Conservation (phyloP, 176 grass and related monocot genomes). For the Oryza rufipogon region DNA sequence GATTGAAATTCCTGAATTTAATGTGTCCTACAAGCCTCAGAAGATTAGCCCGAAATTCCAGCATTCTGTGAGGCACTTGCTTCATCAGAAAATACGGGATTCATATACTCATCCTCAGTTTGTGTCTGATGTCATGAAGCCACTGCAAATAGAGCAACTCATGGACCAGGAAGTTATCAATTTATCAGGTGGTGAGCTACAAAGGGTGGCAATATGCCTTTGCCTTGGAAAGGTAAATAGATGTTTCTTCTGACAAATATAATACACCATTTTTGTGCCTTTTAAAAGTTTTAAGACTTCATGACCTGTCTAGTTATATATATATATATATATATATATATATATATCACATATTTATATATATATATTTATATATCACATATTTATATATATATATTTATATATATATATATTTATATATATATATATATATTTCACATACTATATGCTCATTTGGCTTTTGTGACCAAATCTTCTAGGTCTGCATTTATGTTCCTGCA, state of each 20-base stretch:
- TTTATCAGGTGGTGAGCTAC: slow-evolving; percentile 97
- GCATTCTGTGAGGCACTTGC: slow-evolving; percentile 73
- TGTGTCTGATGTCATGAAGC: slow-evolving; percentile 95
- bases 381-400: not conserved
- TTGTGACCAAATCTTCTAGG: not conserved
- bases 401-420: not conserved
- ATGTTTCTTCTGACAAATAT: not conserved
- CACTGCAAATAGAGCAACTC: slow-evolving; percentile 90
- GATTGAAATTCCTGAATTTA: slow-evolving; percentile 94
- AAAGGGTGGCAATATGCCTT: slow-evolving; percentile 90
- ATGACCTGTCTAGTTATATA: not conserved
- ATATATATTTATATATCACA: not conserved
- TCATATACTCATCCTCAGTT: slow-evolving; percentile 96
- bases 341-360: no score
- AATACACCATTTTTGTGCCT: not conserved
- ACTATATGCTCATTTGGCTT: not conserved
- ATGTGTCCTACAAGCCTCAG: slow-evolving; percentile 95
- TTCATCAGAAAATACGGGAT: slow-evolving; percentile 84
- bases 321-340: not conserved
- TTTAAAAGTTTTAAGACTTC: slow-evolving; percentile 3
- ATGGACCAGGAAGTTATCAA: slow-evolving; percentile 93
- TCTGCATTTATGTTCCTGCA: not conserved
- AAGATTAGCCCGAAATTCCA: slow-evolving; percentile 87
- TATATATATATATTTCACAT: not conserved
- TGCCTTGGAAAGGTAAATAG: slow-evolving; percentile 90